A percentile compares a stretch with the other conserved stretches of the same genome.
These are phyloP conservation scores for Murraya paniculata DNA, from an alignment of 345 rosid genomes.

Conservation along the genomic window DNA sequence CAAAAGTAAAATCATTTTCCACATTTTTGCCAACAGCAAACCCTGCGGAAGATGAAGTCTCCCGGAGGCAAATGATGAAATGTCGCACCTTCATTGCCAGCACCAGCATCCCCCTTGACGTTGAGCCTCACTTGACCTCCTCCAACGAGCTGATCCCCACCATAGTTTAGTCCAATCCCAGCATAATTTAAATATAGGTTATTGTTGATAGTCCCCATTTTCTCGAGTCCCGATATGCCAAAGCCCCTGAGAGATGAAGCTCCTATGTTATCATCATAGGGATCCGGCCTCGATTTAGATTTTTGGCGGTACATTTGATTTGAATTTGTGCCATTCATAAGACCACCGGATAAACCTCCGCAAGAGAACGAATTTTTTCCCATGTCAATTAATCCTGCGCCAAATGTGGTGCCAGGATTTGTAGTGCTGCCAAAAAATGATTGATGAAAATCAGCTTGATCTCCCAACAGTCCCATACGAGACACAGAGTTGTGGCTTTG, in stretches of 20 bases:
- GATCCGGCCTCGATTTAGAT: constrained; percentile 1
- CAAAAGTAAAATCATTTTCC: not conserved
- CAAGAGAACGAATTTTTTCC: not conserved
- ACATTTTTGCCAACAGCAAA: not conserved
- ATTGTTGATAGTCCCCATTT: not conserved
- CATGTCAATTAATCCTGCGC: not conserved
- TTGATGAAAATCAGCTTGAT: constrained; percentile 6
- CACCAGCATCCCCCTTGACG: not conserved
- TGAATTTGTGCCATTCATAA: not conserved
- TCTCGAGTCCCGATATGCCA: not conserved
- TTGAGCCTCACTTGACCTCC: not conserved
- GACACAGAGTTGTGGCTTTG: not conserved
- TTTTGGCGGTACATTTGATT: constrained; percentile 11
- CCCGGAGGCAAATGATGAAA: constrained; percentile 1
- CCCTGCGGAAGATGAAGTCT: not conserved
- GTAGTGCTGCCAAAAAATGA: not conserved
- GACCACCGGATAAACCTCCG: not conserved
- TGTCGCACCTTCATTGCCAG: not conserved
- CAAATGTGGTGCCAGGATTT: not conserved
- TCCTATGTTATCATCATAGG: not conserved
- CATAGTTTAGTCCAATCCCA: constrained; percentile 9
- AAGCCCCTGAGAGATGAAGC: not conserved
- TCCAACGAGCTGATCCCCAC: constrained; percentile 12
- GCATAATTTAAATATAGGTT: not conserved
- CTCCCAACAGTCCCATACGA: not conserved